Conservation (phyloP, 1,284 basidiomycete species). For the Microbotryum saponariae region DNA sequence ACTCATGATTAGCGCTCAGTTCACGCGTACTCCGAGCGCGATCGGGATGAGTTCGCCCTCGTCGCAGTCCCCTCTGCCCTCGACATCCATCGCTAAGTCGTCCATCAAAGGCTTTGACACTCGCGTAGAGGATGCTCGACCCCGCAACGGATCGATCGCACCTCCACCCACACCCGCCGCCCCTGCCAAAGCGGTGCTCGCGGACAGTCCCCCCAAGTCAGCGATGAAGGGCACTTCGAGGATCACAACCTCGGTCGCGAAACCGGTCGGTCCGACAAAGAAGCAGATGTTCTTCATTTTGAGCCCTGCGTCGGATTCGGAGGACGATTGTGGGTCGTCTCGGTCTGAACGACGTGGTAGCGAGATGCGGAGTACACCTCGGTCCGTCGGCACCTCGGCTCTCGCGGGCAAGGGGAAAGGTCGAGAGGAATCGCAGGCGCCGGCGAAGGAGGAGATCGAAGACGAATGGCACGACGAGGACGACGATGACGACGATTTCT, state of each 20-base stretch:
- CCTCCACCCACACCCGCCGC: conserved; percentile 26
- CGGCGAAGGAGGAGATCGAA: background rate
- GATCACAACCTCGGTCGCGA: background rate
- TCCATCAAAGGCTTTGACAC: conserved; percentile 27
- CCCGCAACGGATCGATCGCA: conserved; percentile 18
- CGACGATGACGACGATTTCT: conserved; percentile 11
- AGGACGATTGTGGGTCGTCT: conserved; percentile 21
- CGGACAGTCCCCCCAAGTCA: conserved; percentile 6
- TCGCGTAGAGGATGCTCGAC: conserved; percentile 13
- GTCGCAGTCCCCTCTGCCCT: background rate
- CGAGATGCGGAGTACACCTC: too few species aligned
- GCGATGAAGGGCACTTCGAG: conserved; percentile 3
- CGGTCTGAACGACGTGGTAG: background rate
- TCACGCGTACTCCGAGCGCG: too few species aligned
- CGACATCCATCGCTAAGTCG: conserved; percentile 22
- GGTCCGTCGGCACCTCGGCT: too few species aligned
- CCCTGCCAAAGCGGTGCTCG: background rate
- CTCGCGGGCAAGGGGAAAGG: conserved; percentile 1
- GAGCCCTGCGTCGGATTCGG: conserved; percentile 29
- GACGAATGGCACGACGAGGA: conserved; percentile 18
- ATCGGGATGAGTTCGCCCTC: too few species aligned
- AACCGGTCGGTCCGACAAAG: conserved; percentile 11
- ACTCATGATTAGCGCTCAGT: background rate
- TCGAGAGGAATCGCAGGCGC: conserved; percentile 1
- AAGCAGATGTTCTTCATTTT: conserved; percentile 36